Percentiles rank a stretch among this genome's conserved stretches.
Evolutionary conservation across 495 filamentous ascomycete genomes (phyloP).

Genomic region (Talaromyces borbonicus): DNA sequence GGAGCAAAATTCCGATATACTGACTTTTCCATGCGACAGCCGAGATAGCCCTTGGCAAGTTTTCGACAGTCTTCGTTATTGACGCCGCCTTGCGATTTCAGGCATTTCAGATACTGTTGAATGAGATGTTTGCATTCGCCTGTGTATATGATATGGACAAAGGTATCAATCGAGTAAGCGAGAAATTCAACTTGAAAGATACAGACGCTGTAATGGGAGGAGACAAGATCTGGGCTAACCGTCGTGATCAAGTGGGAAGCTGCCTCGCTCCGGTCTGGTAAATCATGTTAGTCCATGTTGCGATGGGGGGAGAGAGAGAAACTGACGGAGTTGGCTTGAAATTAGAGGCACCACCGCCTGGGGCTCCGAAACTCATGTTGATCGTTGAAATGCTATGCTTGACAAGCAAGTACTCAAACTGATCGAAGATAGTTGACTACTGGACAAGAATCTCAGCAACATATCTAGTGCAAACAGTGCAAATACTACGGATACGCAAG

Average conservation of each 20-base stretch:
- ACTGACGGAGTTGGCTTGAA: conserved; percentile 72
- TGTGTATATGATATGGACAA: conserved; percentile 22
- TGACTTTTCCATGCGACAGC: conserved; percentile 91
- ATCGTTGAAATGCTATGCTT: background rate
- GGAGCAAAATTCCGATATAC: no score
- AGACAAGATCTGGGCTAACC: no score
- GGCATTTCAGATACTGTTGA: conserved; percentile 69
- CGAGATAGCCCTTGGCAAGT: conserved; percentile 77
- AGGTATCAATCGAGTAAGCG: background rate
- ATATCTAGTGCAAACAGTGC: conserved; percentile 27
- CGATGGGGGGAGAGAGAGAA: background rate
- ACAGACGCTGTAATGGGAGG: no score
- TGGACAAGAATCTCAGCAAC: no score
- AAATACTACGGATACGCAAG: no score
- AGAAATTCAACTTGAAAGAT: no score
- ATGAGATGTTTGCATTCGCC: conserved; percentile 92
- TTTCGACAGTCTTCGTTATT: conserved; percentile 79
- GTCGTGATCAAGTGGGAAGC: conserved; percentile 93
- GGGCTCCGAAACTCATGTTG: conserved; percentile 60
- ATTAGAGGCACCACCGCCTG: conserved; percentile 59
- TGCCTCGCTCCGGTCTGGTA: conserved; percentile 88
- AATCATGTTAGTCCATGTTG: background rate
- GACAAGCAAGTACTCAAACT: no score
- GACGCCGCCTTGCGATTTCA: conserved; percentile 68
- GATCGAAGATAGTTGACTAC: no score